Conservation (phyloP, 2,329 filamentous ascomycete genomes). For the Ophiostoma fasciatum region DNA sequence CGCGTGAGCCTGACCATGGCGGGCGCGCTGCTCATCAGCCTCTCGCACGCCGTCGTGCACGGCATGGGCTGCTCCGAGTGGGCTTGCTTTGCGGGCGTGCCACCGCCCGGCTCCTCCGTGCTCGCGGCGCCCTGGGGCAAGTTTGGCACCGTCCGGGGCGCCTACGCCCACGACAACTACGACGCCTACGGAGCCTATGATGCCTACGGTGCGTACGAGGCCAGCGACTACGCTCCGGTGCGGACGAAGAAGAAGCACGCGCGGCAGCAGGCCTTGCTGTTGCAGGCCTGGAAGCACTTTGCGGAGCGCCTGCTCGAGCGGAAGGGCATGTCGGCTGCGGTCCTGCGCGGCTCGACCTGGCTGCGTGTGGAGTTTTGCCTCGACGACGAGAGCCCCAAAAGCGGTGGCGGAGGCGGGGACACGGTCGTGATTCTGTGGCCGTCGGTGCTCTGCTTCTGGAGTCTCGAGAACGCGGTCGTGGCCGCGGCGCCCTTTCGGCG, state of each 20-base stretch:
- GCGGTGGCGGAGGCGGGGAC: too few species aligned
- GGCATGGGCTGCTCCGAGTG: constrained; percentile 34
- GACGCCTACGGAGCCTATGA: too few species aligned
- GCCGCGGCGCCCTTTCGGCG: constrained; percentile 5
- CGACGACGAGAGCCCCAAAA: constrained; percentile 29
- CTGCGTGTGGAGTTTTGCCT: constrained; percentile 24
- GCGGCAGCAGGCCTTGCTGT: too few species aligned
- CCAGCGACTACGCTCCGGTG: not conserved
- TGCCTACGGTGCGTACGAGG: too few species aligned
- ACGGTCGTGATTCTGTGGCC: constrained; percentile 39
- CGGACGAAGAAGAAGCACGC: constrained; percentile 2
- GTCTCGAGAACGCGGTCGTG: constrained; percentile 12
- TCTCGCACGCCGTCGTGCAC: constrained; percentile 31
- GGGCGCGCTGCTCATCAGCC: constrained; percentile 34
- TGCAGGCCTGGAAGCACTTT: constrained; percentile 18
- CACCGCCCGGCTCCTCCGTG: constrained; percentile 28
- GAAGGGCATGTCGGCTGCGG: constrained; percentile 30
- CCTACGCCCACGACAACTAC: constrained; percentile 10
- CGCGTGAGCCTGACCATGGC: constrained; percentile 41
- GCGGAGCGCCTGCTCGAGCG: constrained; percentile 36
- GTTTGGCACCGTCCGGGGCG: constrained; percentile 27
- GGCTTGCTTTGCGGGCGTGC: constrained; percentile 22
- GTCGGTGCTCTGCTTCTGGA: constrained; percentile 36
- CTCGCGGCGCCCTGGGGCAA: constrained; percentile 40
- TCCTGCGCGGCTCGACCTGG: constrained; percentile 32